Evolutionary conservation across 768 basidiomycete species (phyloP), one percentile per base, ranked within the genome.

Genomic region (Lactarius hengduanensis): DNA sequence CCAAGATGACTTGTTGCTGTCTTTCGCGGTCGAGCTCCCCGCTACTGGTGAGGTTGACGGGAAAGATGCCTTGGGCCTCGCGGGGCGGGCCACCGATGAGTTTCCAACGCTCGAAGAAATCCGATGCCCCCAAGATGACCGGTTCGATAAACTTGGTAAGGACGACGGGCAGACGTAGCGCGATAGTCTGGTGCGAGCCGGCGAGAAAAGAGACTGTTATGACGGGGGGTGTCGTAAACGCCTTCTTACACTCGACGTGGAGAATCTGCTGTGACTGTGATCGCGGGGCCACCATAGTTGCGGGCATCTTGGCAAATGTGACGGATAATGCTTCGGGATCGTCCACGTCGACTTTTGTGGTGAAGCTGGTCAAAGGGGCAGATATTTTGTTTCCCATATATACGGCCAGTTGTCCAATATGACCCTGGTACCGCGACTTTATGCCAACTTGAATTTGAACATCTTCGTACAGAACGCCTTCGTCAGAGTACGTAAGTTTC

Each of bases 31-130:
- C 92, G 53, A 98, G 80, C 65, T 91, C 86, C 11, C 92, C 92
- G 10, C 79, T 74, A 18, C 78, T 78, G 54, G 84, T 86, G 28
- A 97, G 78, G 38, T 78, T 75, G 65, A 98, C 88, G 0, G 94
- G 88, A 77, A 97, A 97, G 62, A 99, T 82, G 57, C 78, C 76
- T 75, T 99, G 97, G 32, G 91, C 86, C 79, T 99, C 97, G 59
- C 96, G 85, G 34, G 97, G 97, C 15, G 94, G 82, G 1, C 97
- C 97, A 8, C 97, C 97, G 60, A 98, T 98, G 71, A 97, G 78
- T 76, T 94, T 96, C 97, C 97, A 99, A 60, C 97, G 82, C 76
- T 98, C 96, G 77, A 98, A 99, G 83, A 98, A 99, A 71, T 97
- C 92, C 0, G 84, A 78, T 67, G 84, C 81, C 13, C 85, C 86